phyloP scores from a whole-genome alignment of 1,284 basidiomycete species.

The Uromyces viciae-fabae region DNA sequence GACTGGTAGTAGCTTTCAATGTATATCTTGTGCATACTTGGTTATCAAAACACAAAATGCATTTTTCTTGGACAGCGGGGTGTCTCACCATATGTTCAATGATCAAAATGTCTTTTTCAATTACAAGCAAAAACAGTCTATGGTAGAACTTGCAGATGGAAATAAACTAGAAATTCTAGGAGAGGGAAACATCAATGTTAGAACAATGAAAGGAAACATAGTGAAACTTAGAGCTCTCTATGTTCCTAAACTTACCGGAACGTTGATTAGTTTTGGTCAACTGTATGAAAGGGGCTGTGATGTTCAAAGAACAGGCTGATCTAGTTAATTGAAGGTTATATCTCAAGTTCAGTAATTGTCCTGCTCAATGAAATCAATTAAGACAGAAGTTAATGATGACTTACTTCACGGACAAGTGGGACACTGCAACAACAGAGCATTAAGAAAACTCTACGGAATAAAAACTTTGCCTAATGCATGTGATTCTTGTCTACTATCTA shows the following conservation, averaged over 20 bases:
- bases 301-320: background rate
- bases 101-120: background rate
- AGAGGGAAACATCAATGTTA: background rate
- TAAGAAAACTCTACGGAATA: background rate
- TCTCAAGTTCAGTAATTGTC: background rate
- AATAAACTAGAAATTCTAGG: background rate
- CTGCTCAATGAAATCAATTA: background rate
- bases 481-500: slow-evolving; percentile 12
- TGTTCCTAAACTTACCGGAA: background rate
- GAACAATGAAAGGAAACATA: background rate
- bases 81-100: background rate
- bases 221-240: background rate
- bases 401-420: background rate
- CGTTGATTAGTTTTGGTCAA: background rate
- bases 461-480: background rate
- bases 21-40: too few species aligned
- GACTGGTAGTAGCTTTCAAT: background rate
- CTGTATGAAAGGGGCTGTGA: background rate
- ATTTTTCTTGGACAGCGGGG: slow-evolving; percentile 1
- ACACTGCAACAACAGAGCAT: background rate
- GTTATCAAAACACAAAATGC: too few species aligned
- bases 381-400: background rate
- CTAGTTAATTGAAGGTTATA: background rate
- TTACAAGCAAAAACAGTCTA: background rate
- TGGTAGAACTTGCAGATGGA: background rate